These are phyloP conservation scores for Aspergillus bridgeri DNA, from an alignment of 495 filamentous ascomycete species.

Conservation along the genomic window DNA sequence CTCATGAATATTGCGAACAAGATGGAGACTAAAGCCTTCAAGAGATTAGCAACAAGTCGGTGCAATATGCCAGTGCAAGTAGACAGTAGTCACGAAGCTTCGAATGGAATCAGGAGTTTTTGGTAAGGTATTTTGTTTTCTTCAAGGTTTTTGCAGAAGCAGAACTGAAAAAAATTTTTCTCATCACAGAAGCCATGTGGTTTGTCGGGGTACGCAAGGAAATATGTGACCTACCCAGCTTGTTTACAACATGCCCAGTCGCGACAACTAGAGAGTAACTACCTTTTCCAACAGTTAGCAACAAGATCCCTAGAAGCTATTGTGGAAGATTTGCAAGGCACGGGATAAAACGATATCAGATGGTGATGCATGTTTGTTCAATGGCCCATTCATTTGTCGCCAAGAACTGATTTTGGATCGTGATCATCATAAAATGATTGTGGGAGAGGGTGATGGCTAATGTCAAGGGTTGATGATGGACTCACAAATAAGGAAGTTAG, in stretches of 20 bases:
- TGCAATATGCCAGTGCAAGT: constrained; percentile 3
- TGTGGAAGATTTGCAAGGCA: background rate
- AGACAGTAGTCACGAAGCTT: constrained; percentile 12
- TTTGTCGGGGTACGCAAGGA: too few species aligned
- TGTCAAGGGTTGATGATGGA: constrained; percentile 8
- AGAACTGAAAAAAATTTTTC: constrained; percentile 80
- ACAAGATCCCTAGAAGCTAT: too few species aligned
- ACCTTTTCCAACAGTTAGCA: background rate
- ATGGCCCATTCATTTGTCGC: constrained; percentile 82
- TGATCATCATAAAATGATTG: constrained; percentile 59
- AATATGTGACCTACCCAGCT: constrained; percentile 16
- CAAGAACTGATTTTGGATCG: constrained; percentile 56
- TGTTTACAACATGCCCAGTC: background rate
- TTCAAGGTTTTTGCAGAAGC: constrained; percentile 83
- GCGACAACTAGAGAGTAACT: too few species aligned
- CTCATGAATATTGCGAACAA: background rate
- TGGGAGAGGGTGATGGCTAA: constrained; percentile 10
- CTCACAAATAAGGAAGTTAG: constrained; percentile 29
- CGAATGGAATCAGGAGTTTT: constrained; percentile 54
- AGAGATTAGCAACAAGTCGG: constrained; percentile 21
- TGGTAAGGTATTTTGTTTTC: constrained; percentile 77
- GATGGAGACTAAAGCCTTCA: constrained; percentile 17
- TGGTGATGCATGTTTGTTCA: constrained; percentile 99
- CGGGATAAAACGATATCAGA: constrained; percentile 60
- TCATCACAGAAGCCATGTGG: constrained; percentile 67